These are phyloP conservation scores for Myriosclerotinia scirpicola DNA, from an alignment of 2,329 filamentous ascomycete genomes.

Conservation along the genomic window DNA sequence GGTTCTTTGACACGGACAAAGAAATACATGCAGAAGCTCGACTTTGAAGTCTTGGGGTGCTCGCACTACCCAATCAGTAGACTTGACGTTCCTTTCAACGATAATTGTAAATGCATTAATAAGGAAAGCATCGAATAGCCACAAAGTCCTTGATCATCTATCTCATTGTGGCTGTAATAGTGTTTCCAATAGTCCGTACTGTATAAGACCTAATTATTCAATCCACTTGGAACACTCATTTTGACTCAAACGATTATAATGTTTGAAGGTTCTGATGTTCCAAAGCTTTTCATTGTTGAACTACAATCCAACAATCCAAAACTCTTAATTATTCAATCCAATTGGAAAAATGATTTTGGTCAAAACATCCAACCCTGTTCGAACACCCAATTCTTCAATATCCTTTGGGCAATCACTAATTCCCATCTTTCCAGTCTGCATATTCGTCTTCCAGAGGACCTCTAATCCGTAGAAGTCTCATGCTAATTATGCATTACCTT, in stretches of 20 bases:
- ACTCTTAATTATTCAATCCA: no score
- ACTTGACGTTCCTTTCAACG: not conserved
- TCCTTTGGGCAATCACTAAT: not conserved
- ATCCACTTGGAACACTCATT: no score
- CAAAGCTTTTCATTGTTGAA: no score
- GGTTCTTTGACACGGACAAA: not conserved
- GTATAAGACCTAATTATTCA: no score
- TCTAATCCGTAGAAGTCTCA: slow-evolving; percentile 45
- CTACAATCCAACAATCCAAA: no score
- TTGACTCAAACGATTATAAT: no score
- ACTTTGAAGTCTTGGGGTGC: not conserved
- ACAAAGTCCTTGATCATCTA: not conserved
- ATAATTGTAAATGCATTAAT: not conserved
- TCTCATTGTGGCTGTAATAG: no score
- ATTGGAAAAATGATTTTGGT: no score
- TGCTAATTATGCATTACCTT: slow-evolving; percentile 44
- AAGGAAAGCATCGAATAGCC: not conserved
- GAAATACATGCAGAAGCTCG: not conserved
- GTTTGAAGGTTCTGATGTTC: no score
- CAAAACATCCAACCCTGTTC: not conserved
- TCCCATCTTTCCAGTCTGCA: slow-evolving; percentile 1
- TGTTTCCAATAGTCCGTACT: no score
- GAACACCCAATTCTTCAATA: not conserved
- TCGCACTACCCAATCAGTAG: not conserved
- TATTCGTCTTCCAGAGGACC: slow-evolving; percentile 35